Evolutionary conservation across 1,284 basidiomycete genomes (phyloP), one percentile per base, ranked within the genome.

Genomic region (Microbotryomycetes sp.): DNA sequence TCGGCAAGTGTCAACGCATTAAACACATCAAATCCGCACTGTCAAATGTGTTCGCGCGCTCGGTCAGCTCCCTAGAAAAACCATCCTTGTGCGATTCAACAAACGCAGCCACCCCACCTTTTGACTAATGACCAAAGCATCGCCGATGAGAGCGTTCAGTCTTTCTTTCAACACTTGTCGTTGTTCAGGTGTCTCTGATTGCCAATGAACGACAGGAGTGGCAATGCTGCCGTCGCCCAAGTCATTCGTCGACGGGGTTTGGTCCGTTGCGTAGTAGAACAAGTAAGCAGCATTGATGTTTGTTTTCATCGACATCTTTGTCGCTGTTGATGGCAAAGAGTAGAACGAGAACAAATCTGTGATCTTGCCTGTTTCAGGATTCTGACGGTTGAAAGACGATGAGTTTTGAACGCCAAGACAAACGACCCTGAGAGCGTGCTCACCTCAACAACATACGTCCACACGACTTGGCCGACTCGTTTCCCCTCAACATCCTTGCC

Each of bases 311-410:
- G 66, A 81, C 22, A 59, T 83, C 56, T 83, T 81, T 69, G 94
- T 87, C 60, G 94, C 84, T 3, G 89, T 89, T 5, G 93, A 97
- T 0, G 96, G 94, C 23, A 99, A 83, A 7, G 89, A 89, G 77
- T 97, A 98, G 80, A 97, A 97, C 6, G 94, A 94, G 76, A 97
- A 87, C 73, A 94, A 87, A 77, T 98, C 96, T 3, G 93, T 97
- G 71, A 99, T 88, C 60, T 83, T 81, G 62, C 87, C 84, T 5
- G 87, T 88, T 57, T 83, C 78, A 0, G 87, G 86, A 74, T 97
- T 82, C 91, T 97, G 62, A 6, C 60, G 6, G 14, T 14, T 19
- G 3, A 28, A 23, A 0, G 15, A n/a, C 29, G 30, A 52, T 19
- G 62, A 14, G 31, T 16, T 16, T 30, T 15, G 49, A 31, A 16